Evolutionary conservation across 208 protist genomes (phyloP), one percentile per base, ranked within the genome.

Genomic region (Balamuthia mandrillaris): DNA sequence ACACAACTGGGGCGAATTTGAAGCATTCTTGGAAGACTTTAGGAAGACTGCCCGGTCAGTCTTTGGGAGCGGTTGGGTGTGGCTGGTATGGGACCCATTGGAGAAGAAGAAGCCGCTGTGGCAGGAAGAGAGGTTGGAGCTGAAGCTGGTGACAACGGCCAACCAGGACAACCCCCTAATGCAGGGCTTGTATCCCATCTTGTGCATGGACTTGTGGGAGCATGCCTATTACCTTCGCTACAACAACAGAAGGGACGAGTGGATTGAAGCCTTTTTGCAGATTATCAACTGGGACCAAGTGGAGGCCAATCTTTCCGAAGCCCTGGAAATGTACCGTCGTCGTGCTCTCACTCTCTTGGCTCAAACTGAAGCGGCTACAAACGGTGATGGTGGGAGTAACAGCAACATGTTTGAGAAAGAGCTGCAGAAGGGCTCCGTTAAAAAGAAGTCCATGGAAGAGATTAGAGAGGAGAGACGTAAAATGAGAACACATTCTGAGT

Each of bases 221-320:
- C 96, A 97, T 90, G 96, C 96, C 27, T 97, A 97, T 94, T 97
- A 97, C 90, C 94, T 97, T 77, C 95, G 96, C 90, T 96, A 96
- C 92, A 93, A 90, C 87, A 97, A 86, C 56, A 51, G 75, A n/a
- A 33, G 83, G 0, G 49, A 61, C 21, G 81, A 63, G 2, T 81
- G 45, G 45, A 81, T 81, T 35, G 21, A 97, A 44, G 66, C 92
- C n/a, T 97, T 92, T 81, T 97, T 95, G 96, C 95, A 95, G 75
- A 37, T 96, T 44, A 95, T 97, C 31, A 97, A 97, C 93, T 98
- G 96, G 96, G 89, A 95, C 51, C 61, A n/a, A 54, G n/a, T n/a
- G n/a, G n/a, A n/a, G n/a, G n/a, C n/a, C n/a, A n/a, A n/a, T n/a
- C n/a, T n/a, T n/a, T n/a, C n/a, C n/a, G n/a, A n/a, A n/a, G n/a